Conservation (phyloP, 768 basidiomycete species). For the Leccinum ochraceum region DNA sequence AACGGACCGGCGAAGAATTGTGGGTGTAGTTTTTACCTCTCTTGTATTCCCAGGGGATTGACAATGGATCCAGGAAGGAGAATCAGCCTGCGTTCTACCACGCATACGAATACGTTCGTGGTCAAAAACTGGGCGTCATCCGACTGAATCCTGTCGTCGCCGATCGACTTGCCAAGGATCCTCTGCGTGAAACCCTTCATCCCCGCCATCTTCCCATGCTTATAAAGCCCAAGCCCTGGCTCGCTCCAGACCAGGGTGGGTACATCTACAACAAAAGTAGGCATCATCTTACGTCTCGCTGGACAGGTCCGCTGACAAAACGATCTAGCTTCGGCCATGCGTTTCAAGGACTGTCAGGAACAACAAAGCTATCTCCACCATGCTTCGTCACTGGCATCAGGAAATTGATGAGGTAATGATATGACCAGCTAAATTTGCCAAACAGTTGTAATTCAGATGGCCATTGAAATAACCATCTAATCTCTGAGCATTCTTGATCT, state of each 20-base stretch:
- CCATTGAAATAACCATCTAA: no score
- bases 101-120: constrained; percentile 90
- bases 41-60: constrained; percentile 5
- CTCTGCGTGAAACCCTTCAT: constrained; percentile 69
- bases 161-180: constrained; percentile 76
- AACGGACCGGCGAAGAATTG: constrained; percentile 58
- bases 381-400: constrained; percentile 69
- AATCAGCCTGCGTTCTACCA: constrained; percentile 90
- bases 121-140: constrained; percentile 91
- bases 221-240: constrained; percentile 87
- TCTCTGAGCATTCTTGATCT: no score
- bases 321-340: constrained; percentile 70
- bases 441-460: no score
- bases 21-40: constrained; percentile 38
- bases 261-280: constrained; percentile 79
- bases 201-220: constrained; percentile 97
- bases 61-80: constrained; percentile 52
- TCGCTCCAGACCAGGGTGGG: constrained; percentile 72
- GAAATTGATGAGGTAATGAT: no score
- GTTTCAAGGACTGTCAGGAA: constrained; percentile 88
- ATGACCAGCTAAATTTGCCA: no score
- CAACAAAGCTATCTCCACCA: constrained; percentile 76
- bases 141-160: constrained; percentile 80
- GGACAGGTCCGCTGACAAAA: constrained; percentile 1
- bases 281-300: constrained; percentile 22